Base-by-base conservation (phyloP, 345 rosid genomes). In the Gossypium turneri region DNA sequence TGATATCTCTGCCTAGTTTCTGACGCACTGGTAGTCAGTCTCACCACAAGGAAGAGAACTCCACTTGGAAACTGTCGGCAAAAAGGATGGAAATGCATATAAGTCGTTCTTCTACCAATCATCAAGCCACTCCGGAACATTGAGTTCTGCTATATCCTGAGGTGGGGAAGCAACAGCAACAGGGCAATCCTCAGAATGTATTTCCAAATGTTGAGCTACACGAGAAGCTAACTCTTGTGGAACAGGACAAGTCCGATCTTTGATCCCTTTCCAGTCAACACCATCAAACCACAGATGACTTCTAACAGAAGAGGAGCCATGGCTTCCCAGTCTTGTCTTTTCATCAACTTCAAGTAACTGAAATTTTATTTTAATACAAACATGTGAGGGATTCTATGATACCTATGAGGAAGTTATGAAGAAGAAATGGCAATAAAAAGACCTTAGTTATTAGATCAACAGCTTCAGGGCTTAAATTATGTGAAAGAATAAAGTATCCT, bases 341-440 rank as follows among this genome's bases (percentile, higher is more conserved):
- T 90, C 98, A 52, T 94, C 86, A 53, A 86, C 95, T 80, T 89
- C 89, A 60, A 94, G 92, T 82, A 94, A 79, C 98, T 94, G 87
- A 75, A 44, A 19, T 69, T 38, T 55, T 56, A 73, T 9, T 55
- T n/a, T 19, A 16, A 52, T 27, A 10, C 27, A 27, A 63, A 22
- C 66, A 72, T 44, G 73, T 48, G 57, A 73, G 51, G 29, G 9
- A 62, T 61, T 48, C 43, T 48, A 29, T 44, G 13, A 38, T 74
- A 64, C 2, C 66, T 22, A 29, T 9, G 19, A 38, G n/a, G 12
- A 20, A 45, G 0, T 29, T 25, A 20, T 53, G 64, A 27, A 59
- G 16, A 48, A 59, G 8, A 59, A 55, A 41, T 27, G 64, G 55
- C 52, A 9, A 41, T 4, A 27, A 58, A 45, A 58, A 82, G 69